Conservation (phyloP, 1,139 yeast genomes). For the Candida sp. region DNA sequence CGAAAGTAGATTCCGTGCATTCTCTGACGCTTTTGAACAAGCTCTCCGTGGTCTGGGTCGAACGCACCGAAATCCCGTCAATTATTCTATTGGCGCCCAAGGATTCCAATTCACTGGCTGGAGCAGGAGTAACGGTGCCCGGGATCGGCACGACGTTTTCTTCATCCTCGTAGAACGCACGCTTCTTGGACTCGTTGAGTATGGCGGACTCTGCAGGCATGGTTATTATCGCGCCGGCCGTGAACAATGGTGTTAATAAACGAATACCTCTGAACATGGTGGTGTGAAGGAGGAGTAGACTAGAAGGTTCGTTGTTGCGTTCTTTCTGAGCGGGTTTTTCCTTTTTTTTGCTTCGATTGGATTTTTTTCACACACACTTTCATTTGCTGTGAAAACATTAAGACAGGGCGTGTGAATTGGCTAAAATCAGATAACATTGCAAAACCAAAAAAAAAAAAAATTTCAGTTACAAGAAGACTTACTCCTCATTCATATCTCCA, state of each 20-base stretch:
- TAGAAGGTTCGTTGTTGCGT: too few species aligned
- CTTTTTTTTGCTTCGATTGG: not conserved
- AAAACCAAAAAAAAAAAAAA: not conserved
- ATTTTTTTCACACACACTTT: not conserved
- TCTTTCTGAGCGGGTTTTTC: not conserved
- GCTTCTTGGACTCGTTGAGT: constrained; percentile 32
- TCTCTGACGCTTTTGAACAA: constrained; percentile 53
- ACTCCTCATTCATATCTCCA: not conserved
- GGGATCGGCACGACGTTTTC: constrained; percentile 53
- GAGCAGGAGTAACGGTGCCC: constrained; percentile 59
- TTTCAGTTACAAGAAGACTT: not conserved
- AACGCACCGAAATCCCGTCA: constrained; percentile 62
- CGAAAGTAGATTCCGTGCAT: constrained; percentile 19
- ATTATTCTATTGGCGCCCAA: constrained; percentile 50
- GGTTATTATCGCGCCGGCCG: constrained; percentile 11
- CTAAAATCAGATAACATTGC: constrained; percentile 1
- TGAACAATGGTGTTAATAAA: constrained; percentile 12
- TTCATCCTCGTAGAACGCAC: constrained; percentile 68
- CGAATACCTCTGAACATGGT: constrained; percentile 14
- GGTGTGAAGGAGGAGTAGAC: too few species aligned
- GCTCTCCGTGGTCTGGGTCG: constrained; percentile 53
- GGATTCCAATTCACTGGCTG: constrained; percentile 45
- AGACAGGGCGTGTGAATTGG: not conserved
- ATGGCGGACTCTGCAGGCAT: constrained; percentile 11
- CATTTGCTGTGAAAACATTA: constrained; percentile 6